Evolutionary conservation across 1,284 basidiomycete species (phyloP), one percentile per base, ranked within the genome.

Genomic region (Apiotrichum domesticum): DNA sequence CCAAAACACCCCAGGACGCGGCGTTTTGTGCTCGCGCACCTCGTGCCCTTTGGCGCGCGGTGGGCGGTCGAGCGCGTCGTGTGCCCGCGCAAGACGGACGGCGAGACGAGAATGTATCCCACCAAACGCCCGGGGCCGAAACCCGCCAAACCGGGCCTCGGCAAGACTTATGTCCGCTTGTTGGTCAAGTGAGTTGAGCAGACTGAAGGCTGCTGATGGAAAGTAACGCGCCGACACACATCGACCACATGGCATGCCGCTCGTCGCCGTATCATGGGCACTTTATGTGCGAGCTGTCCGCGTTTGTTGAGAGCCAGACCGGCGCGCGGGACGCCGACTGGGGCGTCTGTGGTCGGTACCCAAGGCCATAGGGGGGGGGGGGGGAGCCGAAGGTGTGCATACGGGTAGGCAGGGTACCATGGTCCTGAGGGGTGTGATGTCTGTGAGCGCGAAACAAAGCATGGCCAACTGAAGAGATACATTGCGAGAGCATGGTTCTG

Each of bases 221-320:
- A 10, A 65, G 74, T 66, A 66, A 59, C 60, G 54, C 65, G 46
- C 35, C 63, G 34, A 57, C 58, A 42, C 56, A 65, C 46, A 63
- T 69, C 35, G 62, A 66, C 35, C 58, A 71, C 58, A 54, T 79
- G 75, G 65, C 84, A 75, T 72, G 83, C 87, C 47, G 79, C 85
- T 66, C 80, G 86, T 57, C 73, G 85, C 46, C 84, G 85, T 56
- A 73, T 6, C 70, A 74, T 40, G 70, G 70, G 34, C 72, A 83
- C 57, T 83, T 84, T 3, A 51, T 90, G 61, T 92, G 89, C 65
- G 70, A 77, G 58, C 70, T 93, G 46, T 77, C 80, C 7, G 79
- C 77, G 10, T 92, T 91, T 63, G 81, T 90, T 35, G 76, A 80
- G 59, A 87, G 85, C 64, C 89, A 90, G 74, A 65, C 57, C 7